Base-by-base conservation (phyloP, 2,329 filamentous ascomycete species). In the Shiraia bambusicola region DNA sequence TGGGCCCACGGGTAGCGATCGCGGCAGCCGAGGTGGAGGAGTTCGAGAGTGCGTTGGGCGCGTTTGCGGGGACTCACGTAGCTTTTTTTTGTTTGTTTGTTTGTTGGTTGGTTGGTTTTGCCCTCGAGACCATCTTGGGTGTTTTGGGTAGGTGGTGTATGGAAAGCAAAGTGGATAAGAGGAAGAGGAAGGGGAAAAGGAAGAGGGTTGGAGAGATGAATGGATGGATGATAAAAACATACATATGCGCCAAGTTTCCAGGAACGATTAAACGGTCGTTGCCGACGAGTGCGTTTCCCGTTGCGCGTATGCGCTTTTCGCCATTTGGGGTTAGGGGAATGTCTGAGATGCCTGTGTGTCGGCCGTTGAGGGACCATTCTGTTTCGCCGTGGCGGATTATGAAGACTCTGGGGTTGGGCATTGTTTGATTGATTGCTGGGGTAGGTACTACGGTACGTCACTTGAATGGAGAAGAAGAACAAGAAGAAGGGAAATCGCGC, bases 21-120 rank as follows among this genome's bases (percentile, higher is more conserved):
- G n/a, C 73, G 69, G 62, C 84, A 83, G 35, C 84, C 87, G 14
- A 95, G 74, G 55, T 87, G 81, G 17, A 96, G 82, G 34, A 96
- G 80, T 66, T 95, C 89, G 62, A 96, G 85, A n/a, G 91, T 97
- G 36, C 82, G 80, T 69, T 93, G 90, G 14, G 92, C 89, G 45
- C 91, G 86, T 48, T 79, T 81, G 33, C 91, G 85, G 2, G 91
- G 92, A 2, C 88, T 95, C 28, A 96, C 89, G 69, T 92, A 95
- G 58, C 79, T 80, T 43, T 43, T 4, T 27, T 2, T n/a, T 9
- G 8, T 11, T 9, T 6, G 8, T 16, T 26, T 37, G 15, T 24
- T 26, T n/a, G 14, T 35, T 27, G n/a, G 30, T 25, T 22, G 17
- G 7, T 43, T n/a, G n/a, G n/a, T n/a, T n/a, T n/a, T n/a, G n/a